phyloP scores from a whole-genome alignment of 164 flowering plant species.

The Cinnamomum micranthum region DNA sequence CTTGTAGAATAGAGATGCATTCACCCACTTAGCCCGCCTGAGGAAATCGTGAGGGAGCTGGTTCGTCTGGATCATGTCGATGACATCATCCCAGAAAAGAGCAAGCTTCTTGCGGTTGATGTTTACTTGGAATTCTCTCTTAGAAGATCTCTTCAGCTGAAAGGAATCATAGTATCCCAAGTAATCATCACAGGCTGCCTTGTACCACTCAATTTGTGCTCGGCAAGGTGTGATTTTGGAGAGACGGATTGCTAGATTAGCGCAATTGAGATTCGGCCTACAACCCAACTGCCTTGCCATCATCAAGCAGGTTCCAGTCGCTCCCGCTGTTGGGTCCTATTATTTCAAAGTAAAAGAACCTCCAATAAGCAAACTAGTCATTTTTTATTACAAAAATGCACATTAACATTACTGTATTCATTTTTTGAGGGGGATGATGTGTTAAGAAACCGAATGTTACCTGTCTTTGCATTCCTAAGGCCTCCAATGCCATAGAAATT shows the following conservation, averaged over 20 bases:
- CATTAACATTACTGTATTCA: background rate
- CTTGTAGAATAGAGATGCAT: slow-evolving; percentile 59
- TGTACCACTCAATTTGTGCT: slow-evolving; percentile 82
- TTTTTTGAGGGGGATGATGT: background rate
- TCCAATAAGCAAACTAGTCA: background rate
- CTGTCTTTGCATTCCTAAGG: slow-evolving; percentile 33
- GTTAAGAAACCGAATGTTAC: background rate
- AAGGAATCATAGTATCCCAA: slow-evolving; percentile 79
- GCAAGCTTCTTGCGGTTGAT: slow-evolving; percentile 56
- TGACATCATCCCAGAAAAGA: slow-evolving; percentile 55
- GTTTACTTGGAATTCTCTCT: slow-evolving; percentile 36
- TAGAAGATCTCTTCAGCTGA: slow-evolving; percentile 44
- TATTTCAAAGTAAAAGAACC: background rate
- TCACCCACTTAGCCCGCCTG: slow-evolving; percentile 54
- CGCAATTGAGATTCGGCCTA: slow-evolving; percentile 47
- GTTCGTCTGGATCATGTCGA: slow-evolving; percentile 50
- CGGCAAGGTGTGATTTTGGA: slow-evolving; percentile 45
- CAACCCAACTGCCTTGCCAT: slow-evolving; percentile 44
- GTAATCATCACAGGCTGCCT: slow-evolving; percentile 56
- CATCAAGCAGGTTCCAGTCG: slow-evolving; percentile 42
- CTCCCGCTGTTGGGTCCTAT: slow-evolving; percentile 28
- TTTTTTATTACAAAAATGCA: background rate
- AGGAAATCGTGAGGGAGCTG: slow-evolving; percentile 64
- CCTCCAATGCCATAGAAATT: slow-evolving; percentile 49
- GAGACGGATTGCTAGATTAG: slow-evolving; percentile 45